Evolutionary conservation across 768 basidiomycete species (phyloP), one percentile per base, ranked within the genome.

Genomic region (Pleurotus tuoliensis): DNA sequence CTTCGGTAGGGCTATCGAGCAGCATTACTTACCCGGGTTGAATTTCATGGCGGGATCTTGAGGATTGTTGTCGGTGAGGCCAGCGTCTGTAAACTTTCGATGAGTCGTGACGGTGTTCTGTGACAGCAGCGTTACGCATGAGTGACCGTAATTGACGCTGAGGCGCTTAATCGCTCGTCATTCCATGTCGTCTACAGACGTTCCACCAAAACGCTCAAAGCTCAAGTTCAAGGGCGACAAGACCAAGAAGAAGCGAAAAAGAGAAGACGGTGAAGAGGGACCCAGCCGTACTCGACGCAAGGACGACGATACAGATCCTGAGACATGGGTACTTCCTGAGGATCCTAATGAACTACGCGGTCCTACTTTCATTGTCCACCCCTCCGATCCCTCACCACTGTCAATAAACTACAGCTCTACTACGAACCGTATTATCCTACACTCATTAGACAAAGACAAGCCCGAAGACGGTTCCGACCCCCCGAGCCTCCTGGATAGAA

Each of bases 201-300:
- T 49, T 43, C 44, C 71, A 20, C 62, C 70, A 57, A 83, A 82
- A 67, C 76, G 84, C 27, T 83, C 82, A 11, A 92, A 87, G 66
- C 84, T 94, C 60, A 90, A 84, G 63, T 94, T 94, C 73, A 95
- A 95, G 66, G 92, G 92, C 6, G 92, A 94, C 47, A 92, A 92
- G 71, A 69, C 78, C 1, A 86, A 83, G 76, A 92, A 90, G 79
- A 94, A 93, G 67, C 80, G 90, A 52, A 92, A 85, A 67, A 76
- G 84, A 62, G 82, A 84, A 11, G 76, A 74, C 15, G 75, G 71
- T 13, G 77, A 79, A 9, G 82, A 77, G 27, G 69, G 76, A 57
- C 76, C 80, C 59, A 70, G 74, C 25, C 74, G 74, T 50, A 77
- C 76, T 60, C 76, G 79, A 41, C 79, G 78, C 61, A 70, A 74